phyloP scores from a whole-genome alignment of 306 rosid species.

The Parietaria judaica region DNA sequence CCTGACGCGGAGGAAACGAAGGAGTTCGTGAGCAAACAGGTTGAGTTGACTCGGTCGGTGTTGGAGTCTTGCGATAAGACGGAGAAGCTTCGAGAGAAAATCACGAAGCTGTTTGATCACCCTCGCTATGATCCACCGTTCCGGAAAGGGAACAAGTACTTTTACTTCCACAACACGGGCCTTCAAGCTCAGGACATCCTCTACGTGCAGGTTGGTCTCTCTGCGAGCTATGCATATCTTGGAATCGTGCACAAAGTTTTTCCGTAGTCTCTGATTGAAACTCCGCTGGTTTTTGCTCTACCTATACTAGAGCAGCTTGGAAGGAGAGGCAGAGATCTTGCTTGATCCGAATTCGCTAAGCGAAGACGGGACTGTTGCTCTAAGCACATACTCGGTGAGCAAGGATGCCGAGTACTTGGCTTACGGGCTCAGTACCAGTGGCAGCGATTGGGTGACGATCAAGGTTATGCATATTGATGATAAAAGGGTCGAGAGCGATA shows the following conservation, averaged over 20 bases:
- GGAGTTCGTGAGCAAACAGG: slow-evolving; percentile 69
- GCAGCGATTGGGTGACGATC: slow-evolving; percentile 85
- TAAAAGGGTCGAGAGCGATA: slow-evolving; percentile 39
- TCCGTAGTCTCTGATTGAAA: too few relatives aligned
- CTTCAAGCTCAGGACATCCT: slow-evolving; percentile 78
- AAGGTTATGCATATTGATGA: slow-evolving; percentile 56
- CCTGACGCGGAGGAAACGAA: slow-evolving; percentile 80
- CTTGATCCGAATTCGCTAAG: slow-evolving; percentile 81
- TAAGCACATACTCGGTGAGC: slow-evolving; percentile 41
- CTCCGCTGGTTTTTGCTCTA: not conserved
- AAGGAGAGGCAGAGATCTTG: slow-evolving; percentile 54
- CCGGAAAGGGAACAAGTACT: slow-evolving; percentile 46
- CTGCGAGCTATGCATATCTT: not conserved
- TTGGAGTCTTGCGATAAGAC: slow-evolving; percentile 45
- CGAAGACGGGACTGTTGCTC: slow-evolving; percentile 70
- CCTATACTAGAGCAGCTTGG: slow-evolving; percentile 48
- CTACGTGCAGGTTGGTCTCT: slow-evolving; percentile 59
- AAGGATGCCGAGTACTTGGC: slow-evolving; percentile 71
- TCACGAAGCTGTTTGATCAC: slow-evolving; percentile 69
- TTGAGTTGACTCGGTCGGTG: slow-evolving; percentile 56
- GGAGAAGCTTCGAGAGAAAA: slow-evolving; percentile 41
- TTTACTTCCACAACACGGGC: slow-evolving; percentile 78
- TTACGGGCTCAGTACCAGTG: slow-evolving; percentile 78
- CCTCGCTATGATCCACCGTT: slow-evolving; percentile 74
- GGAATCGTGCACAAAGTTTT: too few relatives aligned